Conservation (phyloP, 2,329 filamentous ascomycete species). For the Scedosporium dehoogii region DNA sequence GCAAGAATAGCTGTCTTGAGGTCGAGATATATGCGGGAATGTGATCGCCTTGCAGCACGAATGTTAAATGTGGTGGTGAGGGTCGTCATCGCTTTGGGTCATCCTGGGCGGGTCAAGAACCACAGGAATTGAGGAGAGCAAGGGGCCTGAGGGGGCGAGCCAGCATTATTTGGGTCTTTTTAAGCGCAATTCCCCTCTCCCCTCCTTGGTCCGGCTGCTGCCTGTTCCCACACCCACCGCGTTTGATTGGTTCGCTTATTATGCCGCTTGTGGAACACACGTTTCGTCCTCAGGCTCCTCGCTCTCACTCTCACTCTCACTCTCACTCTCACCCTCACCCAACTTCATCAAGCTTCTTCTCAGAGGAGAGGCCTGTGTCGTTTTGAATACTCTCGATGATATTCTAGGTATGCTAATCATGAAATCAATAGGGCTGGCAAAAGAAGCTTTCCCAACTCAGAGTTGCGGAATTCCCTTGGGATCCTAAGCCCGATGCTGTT, state of each 20-base stretch:
- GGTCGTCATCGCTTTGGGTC: neutral
- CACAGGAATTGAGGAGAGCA: constrained; percentile 21
- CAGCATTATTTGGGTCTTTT: constrained; percentile 47
- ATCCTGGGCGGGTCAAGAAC: neutral
- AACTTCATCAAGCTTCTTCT: neutral
- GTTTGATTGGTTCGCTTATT: constrained; percentile 5
- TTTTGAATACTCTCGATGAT: neutral
- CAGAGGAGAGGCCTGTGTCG: neutral
- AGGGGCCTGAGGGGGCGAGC: constrained; percentile 27
- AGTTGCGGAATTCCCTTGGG: constrained; percentile 90
- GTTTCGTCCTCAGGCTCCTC: neutral
- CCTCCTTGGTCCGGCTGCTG: constrained; percentile 11
- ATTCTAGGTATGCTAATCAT: neutral
- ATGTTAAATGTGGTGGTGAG: neutral
- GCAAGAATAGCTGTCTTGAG: neutral
- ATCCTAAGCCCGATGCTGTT: constrained; percentile 51
- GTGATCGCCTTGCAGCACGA: neutral
- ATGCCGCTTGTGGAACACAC: neutral
- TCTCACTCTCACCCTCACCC: neutral
- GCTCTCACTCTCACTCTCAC: neutral
- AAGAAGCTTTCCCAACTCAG: constrained; percentile 75
- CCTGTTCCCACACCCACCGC: constrained; percentile 3
- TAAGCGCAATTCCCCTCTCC: constrained; percentile 29
- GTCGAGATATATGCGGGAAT: neutral
- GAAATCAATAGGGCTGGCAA: constrained; percentile 70